A percentile compares a stretch with the other conserved stretches of the same genome.
Conservation (phyloP, 345 rosid genomes). For the Populus deltoides region DNA sequence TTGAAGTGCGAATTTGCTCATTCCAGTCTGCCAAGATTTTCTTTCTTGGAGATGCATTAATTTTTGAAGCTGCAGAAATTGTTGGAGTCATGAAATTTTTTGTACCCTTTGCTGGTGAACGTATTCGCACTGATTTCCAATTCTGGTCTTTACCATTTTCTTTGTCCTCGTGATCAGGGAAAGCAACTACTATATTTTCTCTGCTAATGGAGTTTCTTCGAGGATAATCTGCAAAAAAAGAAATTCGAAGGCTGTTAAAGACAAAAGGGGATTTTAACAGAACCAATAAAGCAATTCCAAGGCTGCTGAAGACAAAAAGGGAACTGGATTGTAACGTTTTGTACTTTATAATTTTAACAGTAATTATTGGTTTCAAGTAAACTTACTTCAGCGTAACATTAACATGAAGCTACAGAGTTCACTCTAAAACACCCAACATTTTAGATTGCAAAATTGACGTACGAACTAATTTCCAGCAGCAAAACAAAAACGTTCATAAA, state of each 20-base stretch:
- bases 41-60: constrained; percentile 70
- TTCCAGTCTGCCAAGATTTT: constrained; percentile 61
- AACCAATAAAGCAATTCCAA: constrained; percentile 1
- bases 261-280: not conserved
- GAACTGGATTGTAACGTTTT: not conserved
- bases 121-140: constrained; percentile 33
- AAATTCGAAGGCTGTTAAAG: not conserved
- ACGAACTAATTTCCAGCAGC: not conserved
- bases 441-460: not conserved
- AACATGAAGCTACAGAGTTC: not conserved
- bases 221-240: constrained; percentile 31
- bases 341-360: not conserved
- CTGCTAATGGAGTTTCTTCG: constrained; percentile 42
- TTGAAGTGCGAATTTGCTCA: constrained; percentile 44
- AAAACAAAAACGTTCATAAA: not conserved
- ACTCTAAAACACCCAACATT: not conserved
- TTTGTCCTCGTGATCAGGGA: constrained; percentile 50
- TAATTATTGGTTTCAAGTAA: not conserved
- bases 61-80: constrained; percentile 76
- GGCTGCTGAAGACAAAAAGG: not conserved
- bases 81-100: constrained; percentile 92
- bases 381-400: not conserved
- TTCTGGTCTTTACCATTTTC: constrained; percentile 52
- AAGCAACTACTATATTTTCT: constrained; percentile 34
- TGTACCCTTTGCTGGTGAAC: constrained; percentile 43